Evolutionary conservation across 2,329 filamentous ascomycete genomes (phyloP), one percentile per base, ranked within the genome.

Genomic region (Colletotrichum zoysiae): DNA sequence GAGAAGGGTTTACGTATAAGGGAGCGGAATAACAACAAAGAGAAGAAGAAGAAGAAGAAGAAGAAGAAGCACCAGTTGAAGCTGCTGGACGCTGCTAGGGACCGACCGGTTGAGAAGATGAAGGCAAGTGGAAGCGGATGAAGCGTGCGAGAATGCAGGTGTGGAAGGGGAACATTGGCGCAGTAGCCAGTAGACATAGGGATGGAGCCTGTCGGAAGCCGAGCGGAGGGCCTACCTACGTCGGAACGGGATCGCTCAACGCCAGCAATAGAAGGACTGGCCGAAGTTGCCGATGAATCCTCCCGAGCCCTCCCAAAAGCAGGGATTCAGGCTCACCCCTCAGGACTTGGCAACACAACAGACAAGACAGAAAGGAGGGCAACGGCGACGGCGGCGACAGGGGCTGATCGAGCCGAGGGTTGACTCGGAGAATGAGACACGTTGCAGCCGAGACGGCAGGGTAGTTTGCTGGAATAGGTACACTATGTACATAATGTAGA

Each of bases 321-420:
- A 58, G 55, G 70, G 59, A 60, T 26, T 55, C 59, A 58, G 48
- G 33, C n/a, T 60, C 59, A 65, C 53, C 59, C 53, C 55, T 56
- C 65, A 55, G 48, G 20, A 14, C 59, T 51, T 35, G 57, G 44
- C 59, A 40, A 33, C 14, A 59, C 59, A 40, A 30, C 30, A 30
- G 30, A 30, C 30, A 30, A 30, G 59, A 64, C 7, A 30, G 18
- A 18, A 18, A 35, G 30, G 20, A 20, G 35, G 38, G n/a, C 33
- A 26, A 12, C n/a, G 46, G 20, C 33, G 33, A 55, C 35, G 4
- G 50, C 20, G 12, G 23, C 48, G 38, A 46, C 38, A 46, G 48
- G 65, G 70, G 70, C 59, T 70, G 46, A 46, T 69, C 55, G 9
- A 71, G 69, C 69, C 70, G 70, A 69, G 55, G 65, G 67, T 33